Base-by-base conservation (phyloP, 108 stramenopile species). In the Epipyxis sp. region DNA sequence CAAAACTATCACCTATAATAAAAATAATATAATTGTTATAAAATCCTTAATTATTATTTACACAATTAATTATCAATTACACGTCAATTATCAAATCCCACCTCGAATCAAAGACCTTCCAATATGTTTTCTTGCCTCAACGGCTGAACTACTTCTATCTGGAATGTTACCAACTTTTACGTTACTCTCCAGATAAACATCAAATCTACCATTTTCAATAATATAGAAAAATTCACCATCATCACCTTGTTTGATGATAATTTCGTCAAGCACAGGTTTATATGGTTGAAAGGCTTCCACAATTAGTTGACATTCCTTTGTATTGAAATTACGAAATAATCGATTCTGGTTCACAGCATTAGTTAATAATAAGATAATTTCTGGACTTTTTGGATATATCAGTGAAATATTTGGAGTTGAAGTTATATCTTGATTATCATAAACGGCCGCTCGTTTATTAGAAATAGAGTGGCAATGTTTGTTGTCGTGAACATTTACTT, bases 1-100 rank as follows among this genome's bases (percentile, higher is more conserved):
- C 89, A 82, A 88, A 89, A 77, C 86, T 88, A 57, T 88, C 87
- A 58, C 87, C 87, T 3, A 6, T 3, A 42, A 27, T 29, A 27
- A 74, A n/a, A n/a, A n/a, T n/a, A n/a, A n/a, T n/a, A n/a, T n/a
- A n/a, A n/a, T n/a, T n/a, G n/a, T n/a, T n/a, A n/a, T n/a, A n/a
- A n/a, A n/a, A n/a, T n/a, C n/a, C n/a, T n/a, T n/a, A n/a, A n/a
- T n/a, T n/a, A n/a, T n/a, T n/a, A n/a, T n/a, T n/a, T n/a, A n/a
- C n/a, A n/a, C n/a, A n/a, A n/a, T n/a, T n/a, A n/a, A n/a, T n/a
- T n/a, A n/a, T n/a, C n/a, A n/a, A n/a, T n/a, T n/a, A n/a, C n/a
- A n/a, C n/a, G n/a, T n/a, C n/a, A n/a, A n/a, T n/a, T n/a, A n/a
- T n/a, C n/a, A n/a, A n/a, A n/a, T n/a, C n/a, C n/a, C n/a, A n/a